Evolutionary conservation across 176 grass and related monocot species (phyloP), one percentile per base, ranked within the genome.

Genomic region (Thinopyrum elongatum): DNA sequence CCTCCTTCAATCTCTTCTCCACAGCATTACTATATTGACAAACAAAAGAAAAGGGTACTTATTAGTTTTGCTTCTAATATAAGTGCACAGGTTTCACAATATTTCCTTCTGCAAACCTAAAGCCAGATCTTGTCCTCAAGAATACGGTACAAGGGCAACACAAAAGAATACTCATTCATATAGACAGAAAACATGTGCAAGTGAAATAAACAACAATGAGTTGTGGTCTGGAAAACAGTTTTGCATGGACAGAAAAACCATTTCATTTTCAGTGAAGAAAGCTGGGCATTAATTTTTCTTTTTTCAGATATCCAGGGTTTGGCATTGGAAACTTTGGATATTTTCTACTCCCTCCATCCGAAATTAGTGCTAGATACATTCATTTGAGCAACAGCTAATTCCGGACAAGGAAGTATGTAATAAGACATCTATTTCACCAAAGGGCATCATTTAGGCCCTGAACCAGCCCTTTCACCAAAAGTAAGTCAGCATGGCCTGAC

Each of bases 1-100:
- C 44, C 53, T 92, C 93, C 60, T 95, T 95, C 44, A 57, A 67
- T 82, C 93, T 94, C 84, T 89, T 95, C 67, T 95, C 86, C 88
- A 95, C 77, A 83, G 93, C 91, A 76, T 35, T 66, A 66, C 96
- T 98, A 35, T 57, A 89, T 71, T 29, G 72, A 6, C 41, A 42
- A 38, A 87, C 44, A 23, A 77, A 64, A 29, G 10, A 67, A 49
- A 70, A 13, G 82, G 70, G 11, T 68, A 68, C 57, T 88, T 49
- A 80, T 25, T 58, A 58, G 55, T 58, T 58, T 16, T 60, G 61
- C 35, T 21, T 14, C 0, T 42, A 42, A 42, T 12, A 36, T 82
- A 28, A 68, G 10, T 51, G 55, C 76, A 82, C 28, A 70, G 3
- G 23, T 74, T 88, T 61, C 28, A 70, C 35, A 63, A 16, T 10